Evolutionary conservation across 2,329 filamentous ascomycete species (phyloP).

Genomic region (Claviceps monticola): DNA sequence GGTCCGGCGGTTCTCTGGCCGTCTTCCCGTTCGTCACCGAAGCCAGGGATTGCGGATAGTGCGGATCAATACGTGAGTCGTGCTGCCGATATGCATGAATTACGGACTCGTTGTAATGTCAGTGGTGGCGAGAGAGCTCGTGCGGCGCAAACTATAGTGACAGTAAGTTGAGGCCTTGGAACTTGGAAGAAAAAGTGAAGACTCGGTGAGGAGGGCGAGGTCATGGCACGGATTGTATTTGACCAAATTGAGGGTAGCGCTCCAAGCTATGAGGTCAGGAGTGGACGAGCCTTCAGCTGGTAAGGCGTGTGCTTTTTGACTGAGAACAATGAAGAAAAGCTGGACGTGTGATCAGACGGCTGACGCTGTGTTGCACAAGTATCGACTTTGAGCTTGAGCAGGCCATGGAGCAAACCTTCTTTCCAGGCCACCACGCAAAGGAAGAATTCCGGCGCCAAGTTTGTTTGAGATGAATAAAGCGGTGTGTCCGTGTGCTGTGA

Average conservation of each 20-base stretch:
- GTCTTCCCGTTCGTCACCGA: constrained; percentile 2
- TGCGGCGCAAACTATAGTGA: constrained; percentile 9
- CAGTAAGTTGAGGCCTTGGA: constrained; percentile 23
- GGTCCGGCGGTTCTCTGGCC: neutral
- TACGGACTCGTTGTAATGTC: constrained; percentile 3
- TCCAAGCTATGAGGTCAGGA: neutral
- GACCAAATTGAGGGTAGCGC: constrained; percentile 26
- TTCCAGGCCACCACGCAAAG: neutral
- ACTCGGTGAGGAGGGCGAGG: constrained; percentile 26
- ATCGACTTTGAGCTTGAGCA: neutral
- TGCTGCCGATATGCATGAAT: constrained; percentile 12
- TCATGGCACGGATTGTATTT: constrained; percentile 26
- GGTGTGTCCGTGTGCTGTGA: neutral
- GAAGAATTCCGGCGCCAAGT: neutral
- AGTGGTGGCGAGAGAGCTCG: constrained; percentile 8
- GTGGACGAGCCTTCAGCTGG: constrained; percentile 4
- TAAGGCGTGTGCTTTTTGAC: constrained; percentile 8
- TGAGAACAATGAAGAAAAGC: constrained; percentile 4
- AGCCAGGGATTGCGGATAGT: constrained; percentile 11
- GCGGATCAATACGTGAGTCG: constrained; percentile 11
- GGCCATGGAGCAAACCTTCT: no score
- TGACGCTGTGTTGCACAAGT: constrained; percentile 2
- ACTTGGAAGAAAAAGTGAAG: constrained; percentile 23
- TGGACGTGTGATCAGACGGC: constrained; percentile 5
- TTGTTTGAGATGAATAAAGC: neutral